Conservation (phyloP, 306 rosid species). For the Glycine soja region DNA sequence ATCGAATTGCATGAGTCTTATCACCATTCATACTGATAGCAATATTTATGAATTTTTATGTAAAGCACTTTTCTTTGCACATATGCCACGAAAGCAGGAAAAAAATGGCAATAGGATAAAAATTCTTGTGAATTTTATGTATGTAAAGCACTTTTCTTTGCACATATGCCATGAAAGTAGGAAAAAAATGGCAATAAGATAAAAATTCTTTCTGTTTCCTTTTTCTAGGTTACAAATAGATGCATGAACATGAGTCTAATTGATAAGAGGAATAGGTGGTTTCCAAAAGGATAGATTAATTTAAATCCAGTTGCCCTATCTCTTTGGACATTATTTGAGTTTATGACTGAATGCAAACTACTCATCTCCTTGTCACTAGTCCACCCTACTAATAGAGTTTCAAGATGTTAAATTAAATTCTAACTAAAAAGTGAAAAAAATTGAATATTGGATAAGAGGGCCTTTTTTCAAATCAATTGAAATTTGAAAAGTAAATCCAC, state of each 20-base stretch:
- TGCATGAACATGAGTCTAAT: background rate
- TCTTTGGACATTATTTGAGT: background rate
- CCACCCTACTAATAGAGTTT: constrained; percentile 4
- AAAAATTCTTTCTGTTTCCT: background rate
- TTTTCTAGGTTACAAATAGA: background rate
- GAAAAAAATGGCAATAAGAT: constrained; percentile 7
- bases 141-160: constrained; percentile 31
- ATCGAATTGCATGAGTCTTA: background rate
- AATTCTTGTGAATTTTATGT: background rate
- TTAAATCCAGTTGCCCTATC: background rate
- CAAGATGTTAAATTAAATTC: constrained; percentile 13
- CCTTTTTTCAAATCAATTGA: background rate
- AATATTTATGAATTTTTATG: background rate
- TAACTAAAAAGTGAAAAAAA: background rate
- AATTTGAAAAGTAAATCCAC: background rate
- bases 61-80: constrained; percentile 26
- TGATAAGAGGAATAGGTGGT: background rate
- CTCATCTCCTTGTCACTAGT: background rate
- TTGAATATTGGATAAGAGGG: background rate
- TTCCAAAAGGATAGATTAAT: background rate
- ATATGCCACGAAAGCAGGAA: constrained; percentile 27
- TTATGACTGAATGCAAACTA: background rate
- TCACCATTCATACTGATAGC: background rate
- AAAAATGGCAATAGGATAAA: constrained; percentile 6
- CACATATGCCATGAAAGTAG: constrained; percentile 20